A percentile compares a stretch with the other conserved stretches of the same genome.
Conservation (phyloP, 768 basidiomycete species). For the Kwoniella botswanensis region DNA sequence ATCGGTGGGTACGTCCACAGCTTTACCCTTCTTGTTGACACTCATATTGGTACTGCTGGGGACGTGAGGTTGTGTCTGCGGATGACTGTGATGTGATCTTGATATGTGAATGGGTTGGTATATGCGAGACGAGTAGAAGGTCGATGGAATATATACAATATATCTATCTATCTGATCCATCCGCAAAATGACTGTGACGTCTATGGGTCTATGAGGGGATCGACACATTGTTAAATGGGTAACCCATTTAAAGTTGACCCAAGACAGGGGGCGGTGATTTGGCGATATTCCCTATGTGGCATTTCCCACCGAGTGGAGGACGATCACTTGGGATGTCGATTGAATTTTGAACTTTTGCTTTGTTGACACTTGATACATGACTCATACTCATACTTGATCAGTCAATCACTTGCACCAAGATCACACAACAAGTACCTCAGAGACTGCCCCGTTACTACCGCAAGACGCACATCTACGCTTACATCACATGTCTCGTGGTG, state of each 20-base stretch:
- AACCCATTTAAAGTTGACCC: not conserved
- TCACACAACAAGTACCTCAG: too few relatives aligned
- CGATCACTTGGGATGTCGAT: not conserved
- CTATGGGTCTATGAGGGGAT: not conserved
- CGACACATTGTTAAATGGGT: not conserved
- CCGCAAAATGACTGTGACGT: not conserved
- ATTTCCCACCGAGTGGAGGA: slow-evolving; percentile 3
- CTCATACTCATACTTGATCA: too few relatives aligned
- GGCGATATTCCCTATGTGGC: not conserved
- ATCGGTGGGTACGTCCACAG: slow-evolving; percentile 31
- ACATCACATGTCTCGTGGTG: slow-evolving; percentile 43
- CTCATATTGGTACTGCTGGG: slow-evolving; percentile 9
- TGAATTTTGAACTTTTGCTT: not conserved
- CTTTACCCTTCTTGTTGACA: slow-evolving; percentile 18
- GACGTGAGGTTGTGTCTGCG: not conserved
- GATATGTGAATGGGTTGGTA: not conserved
- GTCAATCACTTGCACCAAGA: too few relatives aligned
- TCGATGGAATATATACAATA: not conserved
- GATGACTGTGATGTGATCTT: not conserved
- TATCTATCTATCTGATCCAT: not conserved
- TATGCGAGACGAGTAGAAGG: not conserved
- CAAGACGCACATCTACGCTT: not conserved
- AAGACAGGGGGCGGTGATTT: not conserved
- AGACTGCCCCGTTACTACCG: too few relatives aligned
- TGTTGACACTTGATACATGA: not conserved